These are phyloP conservation scores for Hemisphaericaspora subhashii DNA, from an alignment of 1,139 yeast species.

Conservation along the genomic window DNA sequence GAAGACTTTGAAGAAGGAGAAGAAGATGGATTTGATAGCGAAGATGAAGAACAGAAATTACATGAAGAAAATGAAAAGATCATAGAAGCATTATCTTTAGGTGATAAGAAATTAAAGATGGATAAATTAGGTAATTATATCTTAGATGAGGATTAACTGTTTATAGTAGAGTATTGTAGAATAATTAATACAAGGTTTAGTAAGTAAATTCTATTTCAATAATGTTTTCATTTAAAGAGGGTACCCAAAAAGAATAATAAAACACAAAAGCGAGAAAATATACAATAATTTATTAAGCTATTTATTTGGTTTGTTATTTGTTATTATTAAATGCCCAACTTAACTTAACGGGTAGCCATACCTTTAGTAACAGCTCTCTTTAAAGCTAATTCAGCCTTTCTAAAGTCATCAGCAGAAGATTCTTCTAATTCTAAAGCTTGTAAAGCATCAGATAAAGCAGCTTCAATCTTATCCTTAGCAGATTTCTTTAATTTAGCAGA, in stretches of 20 bases:
- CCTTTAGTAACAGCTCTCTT: constrained; percentile 99
- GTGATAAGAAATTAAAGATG: constrained; percentile 64
- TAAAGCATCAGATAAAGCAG: constrained; percentile 97
- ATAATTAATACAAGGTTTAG: constrained; percentile 3
- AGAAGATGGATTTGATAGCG: constrained; percentile 31
- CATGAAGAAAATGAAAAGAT: constrained; percentile 72
- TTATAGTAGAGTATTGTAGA: too few species aligned
- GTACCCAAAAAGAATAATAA: constrained; percentile 7
- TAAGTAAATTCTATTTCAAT: constrained; percentile 12
- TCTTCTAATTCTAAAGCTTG: constrained; percentile 98
- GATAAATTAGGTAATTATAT: constrained; percentile 81
- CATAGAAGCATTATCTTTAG: constrained; percentile 63
- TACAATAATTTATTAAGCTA: constrained; percentile 14
- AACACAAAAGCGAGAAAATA: constrained; percentile 12
- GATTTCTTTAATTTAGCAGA: constrained; percentile 98
- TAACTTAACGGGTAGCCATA: constrained; percentile 95
- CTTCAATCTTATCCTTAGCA: constrained; percentile 96
- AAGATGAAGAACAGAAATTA: constrained; percentile 31
- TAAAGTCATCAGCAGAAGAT: constrained; percentile 91
- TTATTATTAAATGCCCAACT: constrained; percentile 7
- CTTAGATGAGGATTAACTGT: constrained; percentile 46
- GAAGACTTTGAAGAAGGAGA: constrained; percentile 29
- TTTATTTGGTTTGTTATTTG: constrained; percentile 7
- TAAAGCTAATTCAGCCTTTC: constrained; percentile 99
- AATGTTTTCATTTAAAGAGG: constrained; percentile 6